Percentiles rank a stretch among this genome's conserved stretches.
Evolutionary conservation across 2,329 filamentous ascomycete genomes (phyloP).

Genomic region (Xylaria sp.): DNA sequence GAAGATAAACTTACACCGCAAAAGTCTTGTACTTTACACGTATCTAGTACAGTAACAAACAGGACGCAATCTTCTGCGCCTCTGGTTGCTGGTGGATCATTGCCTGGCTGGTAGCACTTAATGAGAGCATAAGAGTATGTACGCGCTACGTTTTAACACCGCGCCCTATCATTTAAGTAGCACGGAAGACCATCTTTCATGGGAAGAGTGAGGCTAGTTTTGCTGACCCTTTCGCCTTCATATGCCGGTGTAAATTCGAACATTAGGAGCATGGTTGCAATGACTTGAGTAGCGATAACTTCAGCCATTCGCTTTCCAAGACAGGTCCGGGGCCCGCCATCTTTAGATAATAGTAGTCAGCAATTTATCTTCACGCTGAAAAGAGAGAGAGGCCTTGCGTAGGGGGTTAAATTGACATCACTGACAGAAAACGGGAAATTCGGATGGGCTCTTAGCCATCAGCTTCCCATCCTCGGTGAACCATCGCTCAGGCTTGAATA

Average conservation of each 20-base stretch:
- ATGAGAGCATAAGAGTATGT: neutral
- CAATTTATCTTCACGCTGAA: neutral
- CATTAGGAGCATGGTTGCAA: constrained; percentile 59
- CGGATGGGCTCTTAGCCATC: constrained; percentile 60
- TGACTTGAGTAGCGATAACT: constrained; percentile 65
- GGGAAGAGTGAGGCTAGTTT: constrained; percentile 71
- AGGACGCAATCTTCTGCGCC: neutral
- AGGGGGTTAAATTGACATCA: neutral
- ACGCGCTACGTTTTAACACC: neutral
- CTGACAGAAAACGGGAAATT: constrained; percentile 72
- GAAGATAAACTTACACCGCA: too few relatives aligned
- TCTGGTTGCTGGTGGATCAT: neutral
- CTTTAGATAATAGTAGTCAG: constrained; percentile 19
- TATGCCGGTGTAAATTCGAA: constrained; percentile 64
- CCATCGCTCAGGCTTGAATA: constrained; percentile 69
- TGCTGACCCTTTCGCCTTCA: constrained; percentile 63
- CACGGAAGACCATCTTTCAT: constrained; percentile 71
- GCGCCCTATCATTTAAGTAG: constrained; percentile 46
- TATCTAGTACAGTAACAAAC: neutral
- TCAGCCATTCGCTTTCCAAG: constrained; percentile 75
- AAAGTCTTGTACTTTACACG: too few relatives aligned
- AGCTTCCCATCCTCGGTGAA: constrained; percentile 57
- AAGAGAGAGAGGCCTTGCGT: neutral
- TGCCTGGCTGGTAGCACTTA: neutral
- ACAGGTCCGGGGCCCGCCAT: constrained; percentile 68